phyloP scores from a whole-genome alignment of 2,329 filamentous ascomycete species.

The Trichoderma afroharzianum region DNA sequence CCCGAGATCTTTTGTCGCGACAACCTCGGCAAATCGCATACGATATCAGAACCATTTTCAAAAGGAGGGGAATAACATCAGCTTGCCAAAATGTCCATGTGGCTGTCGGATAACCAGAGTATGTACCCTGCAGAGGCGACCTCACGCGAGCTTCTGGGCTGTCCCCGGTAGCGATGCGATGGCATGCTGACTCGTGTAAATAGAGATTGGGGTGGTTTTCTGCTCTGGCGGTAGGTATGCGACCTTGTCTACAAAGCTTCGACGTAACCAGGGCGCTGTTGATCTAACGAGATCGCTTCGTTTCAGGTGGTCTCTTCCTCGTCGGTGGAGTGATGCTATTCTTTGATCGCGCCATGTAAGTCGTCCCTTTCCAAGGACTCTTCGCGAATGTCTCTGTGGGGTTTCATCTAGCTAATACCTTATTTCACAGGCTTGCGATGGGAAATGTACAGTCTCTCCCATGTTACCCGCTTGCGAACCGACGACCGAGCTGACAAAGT shows the following conservation, averaged over 20 bases:
- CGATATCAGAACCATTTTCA: background rate
- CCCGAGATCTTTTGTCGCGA: background rate
- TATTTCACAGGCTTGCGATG: constrained; percentile 75
- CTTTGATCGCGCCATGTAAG: constrained; percentile 93
- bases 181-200: constrained; percentile 31
- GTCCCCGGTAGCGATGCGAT: background rate
- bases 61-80: background rate
- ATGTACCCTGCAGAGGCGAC: constrained; percentile 39
- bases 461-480: constrained; percentile 7
- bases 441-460: constrained; percentile 66
- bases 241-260: constrained; percentile 21
- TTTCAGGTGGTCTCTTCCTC: constrained; percentile 84
- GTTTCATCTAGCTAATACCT: background rate
- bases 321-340: constrained; percentile 93
- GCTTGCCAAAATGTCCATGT: constrained; percentile 64
- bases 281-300: constrained; percentile 12
- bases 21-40: background rate
- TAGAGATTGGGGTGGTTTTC: constrained; percentile 96
- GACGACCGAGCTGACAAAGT: constrained; percentile 19
- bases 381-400: background rate
- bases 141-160: background rate
- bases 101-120: constrained; percentile 96
- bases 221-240: constrained; percentile 85
- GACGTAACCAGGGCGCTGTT: constrained; percentile 18
- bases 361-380: background rate